Percentiles rank a stretch among this genome's conserved stretches.
Conservation (phyloP, 768 basidiomycete species). For the Calocera cornea region DNA sequence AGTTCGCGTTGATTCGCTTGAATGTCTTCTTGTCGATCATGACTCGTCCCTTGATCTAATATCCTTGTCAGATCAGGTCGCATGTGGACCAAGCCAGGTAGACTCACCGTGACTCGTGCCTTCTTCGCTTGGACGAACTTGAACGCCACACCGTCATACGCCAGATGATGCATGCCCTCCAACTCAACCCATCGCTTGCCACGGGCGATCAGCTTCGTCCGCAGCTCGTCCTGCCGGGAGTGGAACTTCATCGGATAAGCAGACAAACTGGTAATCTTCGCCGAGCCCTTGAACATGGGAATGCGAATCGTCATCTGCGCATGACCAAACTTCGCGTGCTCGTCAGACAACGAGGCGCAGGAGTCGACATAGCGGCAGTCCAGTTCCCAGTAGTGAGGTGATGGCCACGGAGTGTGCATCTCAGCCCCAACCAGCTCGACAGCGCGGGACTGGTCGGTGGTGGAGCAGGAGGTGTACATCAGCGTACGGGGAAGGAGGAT, state of each 20-base stretch:
- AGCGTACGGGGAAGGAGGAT: conserved; percentile 42
- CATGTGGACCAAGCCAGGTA: not conserved
- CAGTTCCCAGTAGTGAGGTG: conserved; percentile 33
- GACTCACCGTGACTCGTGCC: conserved; percentile 37
- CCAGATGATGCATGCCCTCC: conserved; percentile 38
- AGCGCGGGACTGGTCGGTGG: conserved; percentile 40
- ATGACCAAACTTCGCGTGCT: conserved; percentile 27
- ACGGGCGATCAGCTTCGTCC: conserved; percentile 31
- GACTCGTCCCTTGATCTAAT: conserved; percentile 41
- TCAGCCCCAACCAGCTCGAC: conserved; percentile 28
- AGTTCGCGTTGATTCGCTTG: conserved; percentile 39
- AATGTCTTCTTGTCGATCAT: conserved; percentile 51
- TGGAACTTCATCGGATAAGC: conserved; percentile 44
- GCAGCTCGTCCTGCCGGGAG: conserved; percentile 31
- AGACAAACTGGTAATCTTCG: conserved; percentile 37
- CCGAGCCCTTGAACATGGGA: conserved; percentile 35
- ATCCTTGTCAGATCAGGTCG: not conserved
- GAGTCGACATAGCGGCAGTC: conserved; percentile 12
- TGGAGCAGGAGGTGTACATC: conserved; percentile 39
- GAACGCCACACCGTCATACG: conserved; percentile 41
- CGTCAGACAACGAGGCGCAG: not conserved
- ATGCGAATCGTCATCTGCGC: conserved; percentile 33
- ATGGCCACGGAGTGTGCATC: conserved; percentile 28
- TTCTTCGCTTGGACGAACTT: conserved; percentile 23
- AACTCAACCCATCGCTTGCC: conserved; percentile 44